Evolutionary conservation across 169 alveolate genomes (phyloP).

Genomic region (Perkinsus olseni): DNA sequence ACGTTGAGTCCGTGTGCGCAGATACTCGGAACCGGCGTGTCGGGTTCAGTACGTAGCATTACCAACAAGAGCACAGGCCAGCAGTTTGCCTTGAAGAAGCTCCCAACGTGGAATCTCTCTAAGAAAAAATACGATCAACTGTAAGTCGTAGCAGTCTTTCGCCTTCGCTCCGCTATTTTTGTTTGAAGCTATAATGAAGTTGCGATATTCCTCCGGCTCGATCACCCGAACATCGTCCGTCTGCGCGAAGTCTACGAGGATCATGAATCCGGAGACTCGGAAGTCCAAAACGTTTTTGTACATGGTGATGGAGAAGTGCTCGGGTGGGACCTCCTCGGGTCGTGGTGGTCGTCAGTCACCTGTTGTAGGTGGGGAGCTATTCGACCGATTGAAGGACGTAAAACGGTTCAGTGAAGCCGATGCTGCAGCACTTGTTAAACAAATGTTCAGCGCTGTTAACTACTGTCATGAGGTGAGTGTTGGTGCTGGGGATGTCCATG

Average conservation of each 20-base stretch:
- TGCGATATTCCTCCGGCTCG: conserved; percentile 9
- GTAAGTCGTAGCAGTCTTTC: not conserved
- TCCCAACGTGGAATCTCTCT: not conserved
- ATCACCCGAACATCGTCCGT: conserved; percentile 55
- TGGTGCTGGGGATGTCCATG: too few relatives aligned
- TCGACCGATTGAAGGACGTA: conserved; percentile 40
- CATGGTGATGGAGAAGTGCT: conserved; percentile 56
- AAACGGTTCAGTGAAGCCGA: conserved; percentile 53
- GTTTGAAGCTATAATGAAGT: not conserved
- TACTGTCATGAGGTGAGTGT: conserved; percentile 40
- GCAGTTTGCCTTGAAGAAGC: not conserved
- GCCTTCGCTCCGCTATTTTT: not conserved
- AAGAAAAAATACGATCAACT: not conserved
- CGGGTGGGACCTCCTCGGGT: conserved; percentile 38
- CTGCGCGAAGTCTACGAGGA: conserved; percentile 48
- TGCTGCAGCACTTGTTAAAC: conserved; percentile 53
- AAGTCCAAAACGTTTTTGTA: conserved; percentile 18
- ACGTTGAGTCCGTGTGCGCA: not conserved
- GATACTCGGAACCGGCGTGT: not conserved
- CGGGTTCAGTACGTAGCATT: not conserved
- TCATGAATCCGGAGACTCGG: conserved; percentile 18
- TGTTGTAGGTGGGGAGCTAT: conserved; percentile 54
- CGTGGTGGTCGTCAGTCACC: too few relatives aligned
- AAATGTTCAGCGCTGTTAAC: conserved; percentile 55
- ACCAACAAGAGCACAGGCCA: not conserved